Percentiles rank a stretch among this genome's conserved stretches.
These are phyloP conservation scores for Plantago lanceolata DNA, from an alignment of 305 asterid genomes.

Conservation along the genomic window DNA sequence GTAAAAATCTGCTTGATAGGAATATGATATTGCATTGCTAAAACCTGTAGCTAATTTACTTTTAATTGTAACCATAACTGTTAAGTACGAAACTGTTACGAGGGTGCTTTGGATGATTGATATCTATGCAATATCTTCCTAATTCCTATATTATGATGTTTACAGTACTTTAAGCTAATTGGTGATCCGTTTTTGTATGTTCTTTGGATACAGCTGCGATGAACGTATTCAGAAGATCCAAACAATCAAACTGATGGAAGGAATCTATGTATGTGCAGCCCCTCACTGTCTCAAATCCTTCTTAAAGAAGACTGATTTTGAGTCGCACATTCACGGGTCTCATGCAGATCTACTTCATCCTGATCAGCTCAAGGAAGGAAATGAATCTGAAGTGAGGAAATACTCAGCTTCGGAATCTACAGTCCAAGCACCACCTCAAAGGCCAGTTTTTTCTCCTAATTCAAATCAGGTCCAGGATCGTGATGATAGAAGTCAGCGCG, in stretches of 20 bases:
- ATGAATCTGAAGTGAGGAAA: slow-evolving; percentile 65
- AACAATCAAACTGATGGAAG: slow-evolving; percentile 93
- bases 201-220: slow-evolving; percentile 57
- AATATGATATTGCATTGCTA: no score
- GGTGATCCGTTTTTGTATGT: slow-evolving; percentile 9
- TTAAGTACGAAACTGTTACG: no score
- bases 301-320: slow-evolving; percentile 70
- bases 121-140: neutral
- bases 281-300: slow-evolving; percentile 93
- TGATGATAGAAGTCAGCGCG: slow-evolving; percentile 52
- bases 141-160: slow-evolving; percentile 4
- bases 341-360: slow-evolving; percentile 68
- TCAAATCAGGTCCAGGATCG: slow-evolving; percentile 57
- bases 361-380: slow-evolving; percentile 50
- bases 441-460: slow-evolving; percentile 57
- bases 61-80: no score
- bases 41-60: no score
- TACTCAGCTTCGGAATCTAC: slow-evolving; percentile 79
- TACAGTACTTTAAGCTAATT: slow-evolving; percentile 7
- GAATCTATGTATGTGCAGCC: slow-evolving; percentile 77
- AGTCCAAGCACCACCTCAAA: slow-evolving; percentile 70
- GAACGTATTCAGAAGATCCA: slow-evolving; percentile 92
- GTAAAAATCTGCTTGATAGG: no score
- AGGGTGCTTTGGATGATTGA: neutral
- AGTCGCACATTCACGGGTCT: slow-evolving; percentile 50